A percentile compares a stretch with the other conserved stretches of the same genome.
Conservation (phyloP, 306 rosid genomes). For the Carpinus fangiana region DNA sequence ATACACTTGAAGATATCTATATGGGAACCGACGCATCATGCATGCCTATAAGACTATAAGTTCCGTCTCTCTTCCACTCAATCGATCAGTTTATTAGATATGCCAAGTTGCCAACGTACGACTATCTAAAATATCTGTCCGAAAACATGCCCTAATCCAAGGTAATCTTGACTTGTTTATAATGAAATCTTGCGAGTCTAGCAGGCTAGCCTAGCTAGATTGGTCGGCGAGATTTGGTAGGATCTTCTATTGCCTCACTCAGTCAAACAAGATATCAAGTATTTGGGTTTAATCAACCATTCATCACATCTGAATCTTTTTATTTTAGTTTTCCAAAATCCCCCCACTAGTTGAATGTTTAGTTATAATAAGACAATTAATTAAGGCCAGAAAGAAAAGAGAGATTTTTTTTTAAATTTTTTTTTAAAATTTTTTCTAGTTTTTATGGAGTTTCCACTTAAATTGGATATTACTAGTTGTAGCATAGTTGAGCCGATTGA, state of each 20-base stretch:
- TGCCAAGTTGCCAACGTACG: slow-evolving; percentile 14
- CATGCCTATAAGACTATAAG: not conserved
- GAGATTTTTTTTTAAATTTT: not conserved
- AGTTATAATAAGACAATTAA: not conserved
- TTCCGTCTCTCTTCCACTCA: not conserved
- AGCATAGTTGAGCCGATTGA: too few relatives aligned
- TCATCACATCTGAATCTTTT: slow-evolving; percentile 32
- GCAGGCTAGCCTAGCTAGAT: slow-evolving; percentile 2
- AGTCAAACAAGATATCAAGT: slow-evolving; percentile 35
- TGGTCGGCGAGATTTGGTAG: slow-evolving; percentile 45
- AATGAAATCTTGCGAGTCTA: slow-evolving; percentile 34
- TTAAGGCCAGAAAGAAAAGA: not conserved
- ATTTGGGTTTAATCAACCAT: slow-evolving; percentile 5
- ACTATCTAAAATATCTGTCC: slow-evolving; percentile 30
- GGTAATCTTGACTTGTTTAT: slow-evolving; percentile 33
- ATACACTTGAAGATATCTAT: not conserved
- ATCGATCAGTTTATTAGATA: not conserved
- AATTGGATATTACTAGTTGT: not conserved
- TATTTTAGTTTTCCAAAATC: not conserved
- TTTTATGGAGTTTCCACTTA: not conserved
- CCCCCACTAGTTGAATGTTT: not conserved
- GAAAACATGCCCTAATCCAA: slow-evolving; percentile 36
- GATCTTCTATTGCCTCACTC: slow-evolving; percentile 37
- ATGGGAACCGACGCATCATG: not conserved
- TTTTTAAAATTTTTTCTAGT: too few relatives aligned